These are phyloP conservation scores for Penicillium glabrum DNA, from an alignment of 2,329 filamentous ascomycete genomes.

Conservation along the genomic window DNA sequence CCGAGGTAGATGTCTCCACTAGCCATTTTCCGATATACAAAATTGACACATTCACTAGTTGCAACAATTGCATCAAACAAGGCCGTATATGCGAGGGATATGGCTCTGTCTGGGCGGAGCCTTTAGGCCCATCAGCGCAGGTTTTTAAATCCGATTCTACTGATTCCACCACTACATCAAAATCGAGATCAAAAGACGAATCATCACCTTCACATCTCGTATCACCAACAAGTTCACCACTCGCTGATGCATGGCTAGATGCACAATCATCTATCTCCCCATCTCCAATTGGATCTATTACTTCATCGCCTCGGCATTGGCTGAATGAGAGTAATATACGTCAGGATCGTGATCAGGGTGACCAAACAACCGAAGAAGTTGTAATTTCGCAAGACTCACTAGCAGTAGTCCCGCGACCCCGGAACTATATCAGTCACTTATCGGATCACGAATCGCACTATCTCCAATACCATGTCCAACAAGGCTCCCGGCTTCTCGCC, in stretches of 20 bases:
- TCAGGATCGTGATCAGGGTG: background rate
- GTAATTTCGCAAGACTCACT: background rate
- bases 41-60: slow-evolving; percentile 7
- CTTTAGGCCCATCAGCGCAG: slow-evolving; percentile 32
- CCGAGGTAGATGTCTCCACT: slow-evolving; percentile 26
- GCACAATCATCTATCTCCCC: slow-evolving; percentile 7
- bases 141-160: slow-evolving; percentile 23
- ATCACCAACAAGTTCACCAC: slow-evolving; percentile 13
- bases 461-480: slow-evolving; percentile 39
- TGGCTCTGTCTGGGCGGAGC: slow-evolving; percentile 37
- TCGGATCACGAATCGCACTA: slow-evolving; percentile 35
- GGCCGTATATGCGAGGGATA: slow-evolving; percentile 40
- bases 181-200: background rate
- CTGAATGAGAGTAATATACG: background rate
- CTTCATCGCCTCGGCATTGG: slow-evolving; percentile 5
- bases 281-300: slow-evolving; percentile 4
- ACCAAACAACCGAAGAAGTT: background rate
- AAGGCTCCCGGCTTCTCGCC: slow-evolving; percentile 34
- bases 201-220: slow-evolving; percentile 12
- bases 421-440: slow-evolving; percentile 25
- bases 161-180: background rate
- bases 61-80: slow-evolving; percentile 33
- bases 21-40: background rate
- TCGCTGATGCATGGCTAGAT: slow-evolving; percentile 13
- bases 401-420: slow-evolving; percentile 14